Evolutionary conservation across 2,329 filamentous ascomycete genomes (phyloP), one percentile per base, ranked within the genome.

Genomic region (Ophiosphaerella korrae): DNA sequence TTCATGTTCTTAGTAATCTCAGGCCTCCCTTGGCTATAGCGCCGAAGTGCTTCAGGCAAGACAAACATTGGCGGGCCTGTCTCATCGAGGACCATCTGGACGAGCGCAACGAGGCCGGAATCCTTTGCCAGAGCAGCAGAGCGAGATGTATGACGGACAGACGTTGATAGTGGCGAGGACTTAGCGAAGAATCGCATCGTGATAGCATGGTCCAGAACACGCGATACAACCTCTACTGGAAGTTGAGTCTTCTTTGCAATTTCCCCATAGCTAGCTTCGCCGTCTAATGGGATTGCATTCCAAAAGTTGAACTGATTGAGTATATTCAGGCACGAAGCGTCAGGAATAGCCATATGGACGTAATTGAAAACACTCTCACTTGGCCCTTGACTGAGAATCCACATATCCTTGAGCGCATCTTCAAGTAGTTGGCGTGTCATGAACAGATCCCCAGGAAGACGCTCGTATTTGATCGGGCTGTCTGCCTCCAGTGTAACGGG

Each of bases 231-330:
- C 23, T 64, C 63, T n/a, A 68, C 51, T 9, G 66, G 62, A 1
- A 71, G 60, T 11, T 56, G 55, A 5, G 58, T 61, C 21, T 59
- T 43, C n/a, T 53, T 49, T 12, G 72, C 64, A 37, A 74, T 60
- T 1, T 70, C 57, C n/a, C 60, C 45, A 16, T 63, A 62, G 1
- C 78, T 76, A 6, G 79, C 77, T 3, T 74, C 70, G 13, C 78
- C 78, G 21, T 77, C 69, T 1, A 82, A 45, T 2, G 81, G 80
- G 5, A 84, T 79, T 5, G 78, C 75, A 9, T 73, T 69, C 78
- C 79, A 82, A 58, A 83, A 81, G 57, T 82, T 68, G 60, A 82
- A 82, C 54, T 79, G 70, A 60, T 82, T 82, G 13, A 82, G 67
- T 12, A 80, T 67, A 55, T 80, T 79, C 33, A 82, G 71, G 29